Evolutionary conservation across 768 basidiomycete genomes (phyloP).

Genomic region (Trametopsis cervina): DNA sequence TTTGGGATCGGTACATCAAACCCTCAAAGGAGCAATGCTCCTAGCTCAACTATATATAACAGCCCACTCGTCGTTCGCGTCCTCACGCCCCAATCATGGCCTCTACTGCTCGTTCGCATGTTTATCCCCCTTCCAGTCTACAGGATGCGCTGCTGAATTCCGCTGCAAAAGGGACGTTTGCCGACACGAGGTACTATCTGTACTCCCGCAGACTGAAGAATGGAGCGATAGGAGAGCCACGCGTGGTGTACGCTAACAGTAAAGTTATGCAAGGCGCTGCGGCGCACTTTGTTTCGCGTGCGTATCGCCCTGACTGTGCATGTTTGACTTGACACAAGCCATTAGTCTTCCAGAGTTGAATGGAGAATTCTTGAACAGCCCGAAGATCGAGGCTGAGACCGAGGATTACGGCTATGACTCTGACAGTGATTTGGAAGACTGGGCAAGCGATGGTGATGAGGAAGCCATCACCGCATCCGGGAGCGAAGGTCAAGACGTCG

Average conservation of each 20-base stretch:
- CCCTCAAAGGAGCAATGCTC: too few species aligned
- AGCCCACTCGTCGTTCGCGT: too few species aligned
- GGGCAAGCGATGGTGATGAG: background rate
- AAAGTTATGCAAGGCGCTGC: slow-evolving; percentile 3
- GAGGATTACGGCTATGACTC: slow-evolving; percentile 1
- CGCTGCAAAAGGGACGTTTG: background rate
- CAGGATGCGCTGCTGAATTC: slow-evolving; percentile 3
- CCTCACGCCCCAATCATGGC: background rate
- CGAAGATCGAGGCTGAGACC: background rate
- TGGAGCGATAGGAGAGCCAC: background rate
- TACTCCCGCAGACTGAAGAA: slow-evolving; percentile 1
- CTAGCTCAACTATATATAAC: too few species aligned
- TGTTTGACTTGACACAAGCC: background rate
- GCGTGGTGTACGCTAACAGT: slow-evolving; percentile 4
- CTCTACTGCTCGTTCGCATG: background rate
- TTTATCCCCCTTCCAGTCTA: background rate
- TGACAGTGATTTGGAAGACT: slow-evolving; percentile 5
- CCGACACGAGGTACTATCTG: slow-evolving; percentile 3
- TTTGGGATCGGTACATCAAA: too few species aligned
- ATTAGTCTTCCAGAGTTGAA: too few species aligned
- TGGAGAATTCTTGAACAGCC: background rate
- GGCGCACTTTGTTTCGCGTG: slow-evolving; percentile 2
- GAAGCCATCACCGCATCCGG: too few species aligned
- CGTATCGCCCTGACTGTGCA: background rate
- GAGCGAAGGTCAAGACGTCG: too few species aligned